Evolutionary conservation across 352 stramenopile species (phyloP).

Genomic region (Phytophthora syringae): DNA sequence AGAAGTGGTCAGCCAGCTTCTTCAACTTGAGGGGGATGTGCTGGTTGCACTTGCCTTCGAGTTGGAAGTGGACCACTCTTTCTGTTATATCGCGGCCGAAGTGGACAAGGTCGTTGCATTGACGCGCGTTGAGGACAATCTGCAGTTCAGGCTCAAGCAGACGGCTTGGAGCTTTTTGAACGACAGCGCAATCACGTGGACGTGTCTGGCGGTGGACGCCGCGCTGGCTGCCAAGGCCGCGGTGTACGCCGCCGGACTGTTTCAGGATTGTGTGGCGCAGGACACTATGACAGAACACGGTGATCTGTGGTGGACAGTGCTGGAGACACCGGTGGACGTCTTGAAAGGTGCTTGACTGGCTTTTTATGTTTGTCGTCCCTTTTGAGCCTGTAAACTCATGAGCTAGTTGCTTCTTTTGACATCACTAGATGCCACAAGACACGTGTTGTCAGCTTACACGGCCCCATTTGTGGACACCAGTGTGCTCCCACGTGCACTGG

Average conservation of each 20-base stretch:
- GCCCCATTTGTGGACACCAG: conserved; percentile 32
- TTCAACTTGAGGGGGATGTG: conserved; percentile 49
- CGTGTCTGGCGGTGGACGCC: conserved; percentile 50
- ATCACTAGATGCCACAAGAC: conserved; percentile 29
- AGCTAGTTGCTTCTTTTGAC: conserved; percentile 10
- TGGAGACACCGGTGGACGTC: conserved; percentile 32
- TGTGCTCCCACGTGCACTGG: conserved; percentile 21
- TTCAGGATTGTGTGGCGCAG: conserved; percentile 35
- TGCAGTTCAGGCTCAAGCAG: conserved; percentile 40
- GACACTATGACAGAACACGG: conserved; percentile 19
- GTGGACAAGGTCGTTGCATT: conserved; percentile 45
- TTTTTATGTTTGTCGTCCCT: not conserved
- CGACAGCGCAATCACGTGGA: conserved; percentile 53
- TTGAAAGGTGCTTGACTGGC: conserved; percentile 39
- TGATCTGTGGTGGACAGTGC: conserved; percentile 41
- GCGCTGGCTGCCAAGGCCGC: conserved; percentile 44
- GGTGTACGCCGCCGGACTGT: conserved; percentile 52
- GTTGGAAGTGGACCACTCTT: conserved; percentile 51
- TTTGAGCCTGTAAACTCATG: conserved; percentile 20
- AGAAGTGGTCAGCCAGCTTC: conserved; percentile 11
- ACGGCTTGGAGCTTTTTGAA: conserved; percentile 64
- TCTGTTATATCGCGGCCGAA: conserved; percentile 48
- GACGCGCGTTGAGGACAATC: not conserved
- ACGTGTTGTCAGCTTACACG: conserved; percentile 37
- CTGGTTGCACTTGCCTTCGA: conserved; percentile 56